phyloP scores from a whole-genome alignment of 2,329 filamentous ascomycete species.

The Penicillium sp. region DNA sequence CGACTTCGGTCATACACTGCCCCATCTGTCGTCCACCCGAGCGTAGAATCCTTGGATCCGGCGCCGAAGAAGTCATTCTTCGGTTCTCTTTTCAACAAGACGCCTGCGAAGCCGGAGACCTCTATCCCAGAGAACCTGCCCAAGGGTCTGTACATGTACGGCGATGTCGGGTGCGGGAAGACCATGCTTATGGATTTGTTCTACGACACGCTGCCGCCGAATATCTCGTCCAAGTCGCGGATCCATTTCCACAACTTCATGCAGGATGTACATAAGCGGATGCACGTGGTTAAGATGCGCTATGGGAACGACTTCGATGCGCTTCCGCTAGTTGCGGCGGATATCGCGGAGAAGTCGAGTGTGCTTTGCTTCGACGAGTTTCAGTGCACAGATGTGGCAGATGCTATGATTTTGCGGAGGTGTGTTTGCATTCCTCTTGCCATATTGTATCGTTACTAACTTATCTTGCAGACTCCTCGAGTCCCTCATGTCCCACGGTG shows the following conservation, averaged over 20 bases:
- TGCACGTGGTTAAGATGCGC: slow-evolving; percentile 88
- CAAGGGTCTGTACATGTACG: slow-evolving; percentile 90
- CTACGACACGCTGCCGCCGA: slow-evolving; percentile 84
- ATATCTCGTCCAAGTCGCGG: slow-evolving; percentile 80
- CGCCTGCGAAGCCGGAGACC: slow-evolving; percentile 35
- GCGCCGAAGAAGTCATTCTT: slow-evolving; percentile 59
- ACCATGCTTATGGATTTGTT: slow-evolving; percentile 99
- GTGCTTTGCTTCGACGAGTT: slow-evolving; percentile 99
- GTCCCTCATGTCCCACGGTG: slow-evolving; percentile 92
- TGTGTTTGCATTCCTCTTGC: slow-evolving; percentile 35
- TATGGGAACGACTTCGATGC: slow-evolving; percentile 89
- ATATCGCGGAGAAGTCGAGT: slow-evolving; percentile 82
- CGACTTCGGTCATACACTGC: slow-evolving; percentile 76
- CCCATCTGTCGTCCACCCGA: slow-evolving; percentile 76
- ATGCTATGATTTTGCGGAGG: slow-evolving; percentile 94
- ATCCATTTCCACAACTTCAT: slow-evolving; percentile 99
- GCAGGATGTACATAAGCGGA: slow-evolving; percentile 91
- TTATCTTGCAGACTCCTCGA: slow-evolving; percentile 69
- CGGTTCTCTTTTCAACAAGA: slow-evolving; percentile 49
- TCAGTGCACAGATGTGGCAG: slow-evolving; percentile 96
- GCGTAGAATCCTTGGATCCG: slow-evolving; percentile 69
- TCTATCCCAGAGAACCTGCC: slow-evolving; percentile 75
- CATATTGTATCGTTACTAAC: neutral
- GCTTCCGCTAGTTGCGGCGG: slow-evolving; percentile 90
- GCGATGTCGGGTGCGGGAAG: slow-evolving; percentile 96